Conservation (phyloP, 192 early-diverging fungal genomes). For the Geosiphon pyriformis region DNA sequence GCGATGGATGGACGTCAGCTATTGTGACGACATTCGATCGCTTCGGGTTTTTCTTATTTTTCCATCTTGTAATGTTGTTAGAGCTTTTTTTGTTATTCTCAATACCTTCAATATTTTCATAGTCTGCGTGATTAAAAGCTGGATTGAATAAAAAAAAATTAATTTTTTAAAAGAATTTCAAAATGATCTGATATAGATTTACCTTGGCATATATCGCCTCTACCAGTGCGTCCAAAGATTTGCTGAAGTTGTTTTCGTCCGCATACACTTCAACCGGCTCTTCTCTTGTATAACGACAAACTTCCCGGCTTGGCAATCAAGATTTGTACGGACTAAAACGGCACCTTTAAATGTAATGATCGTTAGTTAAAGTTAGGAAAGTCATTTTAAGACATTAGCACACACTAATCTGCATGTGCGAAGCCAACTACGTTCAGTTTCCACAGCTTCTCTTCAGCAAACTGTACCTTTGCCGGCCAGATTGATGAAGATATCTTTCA, state of each 20-base stretch:
- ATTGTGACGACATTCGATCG: conserved; percentile 16
- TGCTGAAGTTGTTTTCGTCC: conserved; percentile 22
- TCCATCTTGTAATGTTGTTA: conserved; percentile 22
- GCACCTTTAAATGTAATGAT: conserved; percentile 25
- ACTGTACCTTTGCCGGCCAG: conserved; percentile 23
- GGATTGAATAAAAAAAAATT: conserved; percentile 17
- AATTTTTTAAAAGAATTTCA: conserved; percentile 15
- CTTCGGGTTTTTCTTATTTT: conserved; percentile 15
- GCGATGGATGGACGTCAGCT: conserved; percentile 26
- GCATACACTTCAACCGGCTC: conserved; percentile 25
- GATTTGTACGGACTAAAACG: conserved; percentile 25
- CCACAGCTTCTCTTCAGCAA: conserved; percentile 26
- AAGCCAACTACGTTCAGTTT: conserved; percentile 26
- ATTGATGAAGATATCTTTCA: conserved; percentile 25
- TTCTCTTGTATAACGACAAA: conserved; percentile 24
- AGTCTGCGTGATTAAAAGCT: conserved; percentile 24
- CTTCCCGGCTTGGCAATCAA: conserved; percentile 26
- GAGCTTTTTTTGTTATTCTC: neutral
- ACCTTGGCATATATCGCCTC: conserved; percentile 27
- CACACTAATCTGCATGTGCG: conserved; percentile 23
- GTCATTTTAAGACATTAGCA: neutral
- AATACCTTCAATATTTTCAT: conserved; percentile 24
- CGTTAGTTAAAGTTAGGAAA: conserved; percentile 17
- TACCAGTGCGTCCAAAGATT: conserved; percentile 24
- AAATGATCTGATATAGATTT: conserved; percentile 21